phyloP scores from a whole-genome alignment of 192 early-diverging fungal species.

The Gamsiella multidivaricata region DNA sequence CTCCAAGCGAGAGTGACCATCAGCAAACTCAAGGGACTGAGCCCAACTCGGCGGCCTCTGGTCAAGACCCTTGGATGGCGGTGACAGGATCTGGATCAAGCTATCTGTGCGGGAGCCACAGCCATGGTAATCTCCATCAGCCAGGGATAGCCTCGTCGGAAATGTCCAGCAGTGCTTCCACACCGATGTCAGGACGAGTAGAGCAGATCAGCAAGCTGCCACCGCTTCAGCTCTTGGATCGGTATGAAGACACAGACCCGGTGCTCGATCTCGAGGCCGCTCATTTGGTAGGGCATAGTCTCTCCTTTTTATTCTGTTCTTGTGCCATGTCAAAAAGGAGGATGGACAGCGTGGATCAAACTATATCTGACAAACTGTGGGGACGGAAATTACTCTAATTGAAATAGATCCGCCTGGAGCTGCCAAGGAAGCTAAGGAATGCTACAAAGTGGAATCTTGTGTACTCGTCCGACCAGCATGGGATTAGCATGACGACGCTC shows the following conservation, averaged over 20 bases:
- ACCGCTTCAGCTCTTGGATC: constrained; percentile 52
- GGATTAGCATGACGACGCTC: constrained; percentile 88
- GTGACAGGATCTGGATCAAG: constrained; percentile 36
- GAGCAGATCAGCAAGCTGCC: constrained; percentile 44
- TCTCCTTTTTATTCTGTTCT: not conserved
- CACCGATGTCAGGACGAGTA: constrained; percentile 25
- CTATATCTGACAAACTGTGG: no score
- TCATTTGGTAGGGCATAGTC: constrained; percentile 56
- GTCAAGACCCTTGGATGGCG: constrained; percentile 39
- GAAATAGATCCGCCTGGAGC: constrained; percentile 73
- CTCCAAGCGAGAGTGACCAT: constrained; percentile 4
- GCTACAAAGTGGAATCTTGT: constrained; percentile 82
- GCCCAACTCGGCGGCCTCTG: constrained; percentile 23
- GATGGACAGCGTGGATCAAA: not conserved
- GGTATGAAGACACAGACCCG: constrained; percentile 56
- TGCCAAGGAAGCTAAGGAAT: constrained; percentile 84
- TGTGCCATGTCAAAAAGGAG: not conserved
- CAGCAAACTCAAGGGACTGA: constrained; percentile 10
- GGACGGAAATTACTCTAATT: no score
- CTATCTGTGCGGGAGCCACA: constrained; percentile 5
- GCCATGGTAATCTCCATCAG: not conserved
- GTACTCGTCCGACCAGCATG: constrained; percentile 95
- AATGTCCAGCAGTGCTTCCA: constrained; percentile 1
- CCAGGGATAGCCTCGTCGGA: not conserved
- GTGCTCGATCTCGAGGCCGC: constrained; percentile 57